Percentiles rank a stretch among this genome's conserved stretches.
Conservation (phyloP, 371 early-diverging fungal genomes). For the Zancudomyces culisetae region DNA sequence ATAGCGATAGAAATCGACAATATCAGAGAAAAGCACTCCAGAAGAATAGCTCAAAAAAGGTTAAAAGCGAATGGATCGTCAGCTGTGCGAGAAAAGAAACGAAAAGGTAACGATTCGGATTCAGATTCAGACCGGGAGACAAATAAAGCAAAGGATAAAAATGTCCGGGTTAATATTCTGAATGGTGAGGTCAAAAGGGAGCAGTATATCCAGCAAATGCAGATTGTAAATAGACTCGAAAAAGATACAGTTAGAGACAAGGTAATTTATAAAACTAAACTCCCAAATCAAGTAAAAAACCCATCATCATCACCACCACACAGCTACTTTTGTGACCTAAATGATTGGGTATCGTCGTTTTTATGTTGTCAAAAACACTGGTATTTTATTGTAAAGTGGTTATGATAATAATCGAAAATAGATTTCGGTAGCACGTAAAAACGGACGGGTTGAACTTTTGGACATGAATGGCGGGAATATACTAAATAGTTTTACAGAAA, state of each 20-base stretch:
- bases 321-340: too few relatives aligned
- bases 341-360: too few relatives aligned
- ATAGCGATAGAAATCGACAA: conserved; percentile 15
- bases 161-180: conserved; percentile 6
- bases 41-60: too few relatives aligned
- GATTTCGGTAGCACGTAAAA: conserved; percentile 13
- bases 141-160: conserved; percentile 2
- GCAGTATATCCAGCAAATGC: conserved; percentile 12
- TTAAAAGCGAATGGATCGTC: too few relatives aligned
- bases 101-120: conserved; percentile 3
- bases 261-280: too few relatives aligned
- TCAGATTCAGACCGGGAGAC: conserved; percentile 2
- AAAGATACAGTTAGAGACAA: not conserved
- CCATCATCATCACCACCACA: too few relatives aligned
- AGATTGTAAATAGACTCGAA: not conserved
- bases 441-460: conserved; percentile 13
- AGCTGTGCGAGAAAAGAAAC: too few relatives aligned
- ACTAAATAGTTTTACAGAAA: conserved; percentile 7
- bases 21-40: conserved; percentile 15
- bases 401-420: not conserved
- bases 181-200: conserved; percentile 10
- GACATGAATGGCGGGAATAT: conserved; percentile 4
- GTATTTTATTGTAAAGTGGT: too few relatives aligned
- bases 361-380: not conserved
- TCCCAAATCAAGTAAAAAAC: too few relatives aligned